Evolutionary conservation across 345 rosid genomes (phyloP), one percentile per base, ranked within the genome.

Genomic region (Reutealis trisperma): DNA sequence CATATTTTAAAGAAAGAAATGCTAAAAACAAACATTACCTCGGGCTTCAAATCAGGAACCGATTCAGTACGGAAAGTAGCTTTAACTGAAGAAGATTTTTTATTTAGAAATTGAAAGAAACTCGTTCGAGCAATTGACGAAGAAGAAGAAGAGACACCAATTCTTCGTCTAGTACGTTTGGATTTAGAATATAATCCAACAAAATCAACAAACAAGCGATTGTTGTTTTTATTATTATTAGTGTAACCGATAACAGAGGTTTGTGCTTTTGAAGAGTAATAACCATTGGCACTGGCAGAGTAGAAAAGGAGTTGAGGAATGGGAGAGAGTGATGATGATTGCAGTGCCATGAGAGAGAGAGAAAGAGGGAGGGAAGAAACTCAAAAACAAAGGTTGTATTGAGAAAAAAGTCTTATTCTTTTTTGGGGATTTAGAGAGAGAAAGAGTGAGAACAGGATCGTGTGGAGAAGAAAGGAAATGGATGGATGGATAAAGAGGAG

Each of bases 191-290:
- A 81, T 4, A 88, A 79, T 8, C 96, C 95, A 18, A 88, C 87
- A 76, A 94, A 94, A 80, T 94, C 98, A 44, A 88, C 91, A 84
- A 83, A 81, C 62, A 90, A 83, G 66, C 83, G 78, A 37, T 79
- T 76, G 57, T 64, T 85, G 62, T 74, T 77, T 19, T 55, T 27
- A 61, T 51, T 51, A 51, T 13, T 13, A 49, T 5, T 66, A 44
- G 32, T 14, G 49, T 89, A 80, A 32, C 84, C 67, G 58, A 87
- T 85, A 27, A 79, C 81, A 22, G 93, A 87, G 78, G 83, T 79
- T 13, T 90, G 87, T 51, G 79, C 12, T 22, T 69, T 49, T 7
- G 73, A 8, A 67, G 44, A 59, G 22, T 32, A n/a, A 45, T 37
- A 37, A 6, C 63, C 59, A 64, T 52, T 24, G 62, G 55, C 55